Percentiles rank a stretch among this genome's conserved stretches.
Evolutionary conservation across 2,329 filamentous ascomycete genomes (phyloP).

Genomic region (Ophiosphaerella herpotricha): DNA sequence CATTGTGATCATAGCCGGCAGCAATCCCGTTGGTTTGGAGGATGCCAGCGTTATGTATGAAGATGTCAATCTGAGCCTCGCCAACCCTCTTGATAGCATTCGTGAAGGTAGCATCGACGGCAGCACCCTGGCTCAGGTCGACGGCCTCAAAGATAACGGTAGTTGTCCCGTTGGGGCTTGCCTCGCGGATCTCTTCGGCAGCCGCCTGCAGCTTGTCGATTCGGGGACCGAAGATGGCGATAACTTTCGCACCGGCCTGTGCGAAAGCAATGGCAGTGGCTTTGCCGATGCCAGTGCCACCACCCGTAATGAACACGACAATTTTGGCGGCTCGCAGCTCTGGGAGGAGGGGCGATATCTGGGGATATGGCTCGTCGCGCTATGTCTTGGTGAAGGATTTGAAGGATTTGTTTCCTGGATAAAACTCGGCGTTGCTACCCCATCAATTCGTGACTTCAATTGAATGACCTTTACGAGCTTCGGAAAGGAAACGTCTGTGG

Average conservation of each 20-base stretch:
- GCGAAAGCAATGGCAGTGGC: constrained; percentile 51
- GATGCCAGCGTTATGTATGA: constrained; percentile 24
- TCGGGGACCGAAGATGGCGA: constrained; percentile 51
- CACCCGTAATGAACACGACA: constrained; percentile 45
- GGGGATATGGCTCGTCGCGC: constrained; percentile 26
- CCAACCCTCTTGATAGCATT: constrained; percentile 5
- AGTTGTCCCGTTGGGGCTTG: too few species aligned
- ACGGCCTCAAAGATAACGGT: neutral
- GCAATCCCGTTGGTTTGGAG: neutral
- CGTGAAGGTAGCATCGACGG: constrained; percentile 12
- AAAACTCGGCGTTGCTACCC: too few species aligned
- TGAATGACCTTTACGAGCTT: too few species aligned
- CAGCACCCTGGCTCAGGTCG: constrained; percentile 2
- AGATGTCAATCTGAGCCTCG: constrained; percentile 13
- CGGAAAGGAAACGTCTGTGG: too few species aligned
- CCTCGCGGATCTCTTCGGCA: neutral
- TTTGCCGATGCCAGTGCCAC: constrained; percentile 52
- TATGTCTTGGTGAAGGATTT: neutral
- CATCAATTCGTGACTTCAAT: too few species aligned
- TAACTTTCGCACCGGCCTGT: constrained; percentile 48
- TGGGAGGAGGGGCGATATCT: constrained; percentile 28
- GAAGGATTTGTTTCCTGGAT: too few species aligned
- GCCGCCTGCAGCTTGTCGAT: constrained; percentile 1
- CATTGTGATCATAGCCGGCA: neutral
- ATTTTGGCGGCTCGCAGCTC: constrained; percentile 28